Percentiles rank a stretch among this genome's conserved stretches.
phyloP scores from a whole-genome alignment of 495 filamentous ascomycete genomes.

The Penicillium ucsense region DNA sequence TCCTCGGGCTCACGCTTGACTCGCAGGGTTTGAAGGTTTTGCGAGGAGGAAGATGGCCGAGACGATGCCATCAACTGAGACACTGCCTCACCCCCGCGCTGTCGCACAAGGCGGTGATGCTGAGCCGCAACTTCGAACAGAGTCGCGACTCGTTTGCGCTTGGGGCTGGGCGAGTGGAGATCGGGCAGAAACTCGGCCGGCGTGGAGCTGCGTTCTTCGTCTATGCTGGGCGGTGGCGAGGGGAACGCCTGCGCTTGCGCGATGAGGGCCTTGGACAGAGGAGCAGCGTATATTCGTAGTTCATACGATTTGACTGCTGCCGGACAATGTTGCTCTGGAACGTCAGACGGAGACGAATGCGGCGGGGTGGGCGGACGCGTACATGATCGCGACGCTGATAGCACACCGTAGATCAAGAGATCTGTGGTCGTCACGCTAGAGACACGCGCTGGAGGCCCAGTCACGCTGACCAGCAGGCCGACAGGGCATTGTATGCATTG shows the following conservation, averaged over 20 bases:
- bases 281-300: slow-evolving; percentile 33
- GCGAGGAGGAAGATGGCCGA: slow-evolving; percentile 22
- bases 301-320: slow-evolving; percentile 15
- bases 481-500: slow-evolving; percentile 32
- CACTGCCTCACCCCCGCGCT: slow-evolving; percentile 46
- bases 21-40: slow-evolving; percentile 25
- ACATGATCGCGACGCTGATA: slow-evolving; percentile 21
- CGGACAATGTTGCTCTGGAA: slow-evolving; percentile 5
- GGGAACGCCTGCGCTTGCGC: slow-evolving; percentile 27
- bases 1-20: slow-evolving; percentile 37
- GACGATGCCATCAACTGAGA: slow-evolving; percentile 44
- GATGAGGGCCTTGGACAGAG: slow-evolving; percentile 25
- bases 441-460: slow-evolving; percentile 11
- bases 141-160: slow-evolving; percentile 44
- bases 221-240: slow-evolving; percentile 19
- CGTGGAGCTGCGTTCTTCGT: slow-evolving; percentile 10
- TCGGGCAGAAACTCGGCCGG: slow-evolving; percentile 34
- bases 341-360: slow-evolving; percentile 30
- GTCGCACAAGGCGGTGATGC: slow-evolving; percentile 42
- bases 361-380: slow-evolving; percentile 39
- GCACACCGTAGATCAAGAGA: slow-evolving; percentile 44
- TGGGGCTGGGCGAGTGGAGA: slow-evolving; percentile 35
- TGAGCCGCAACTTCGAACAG: slow-evolving; percentile 53
- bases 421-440: slow-evolving; percentile 33
- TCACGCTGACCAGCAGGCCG: slow-evolving; percentile 28